Base-by-base conservation (phyloP, 495 filamentous ascomycete genomes). In the Patellaria atrata region DNA sequence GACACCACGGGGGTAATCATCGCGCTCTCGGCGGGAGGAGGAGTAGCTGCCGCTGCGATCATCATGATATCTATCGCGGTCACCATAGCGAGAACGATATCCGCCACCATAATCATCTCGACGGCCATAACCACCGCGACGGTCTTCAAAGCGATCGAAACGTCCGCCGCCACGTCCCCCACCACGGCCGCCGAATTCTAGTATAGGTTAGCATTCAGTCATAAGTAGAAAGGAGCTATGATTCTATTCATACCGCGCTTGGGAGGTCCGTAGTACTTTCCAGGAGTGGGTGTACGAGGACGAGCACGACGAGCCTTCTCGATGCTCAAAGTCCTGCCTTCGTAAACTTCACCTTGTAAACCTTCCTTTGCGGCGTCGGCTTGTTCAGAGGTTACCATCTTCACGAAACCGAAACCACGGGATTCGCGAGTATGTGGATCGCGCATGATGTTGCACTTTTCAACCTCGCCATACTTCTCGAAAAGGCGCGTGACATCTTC, bases 361-460 rank as follows among this genome's bases (percentile, higher is more conserved):
- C 81, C 84, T 41, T 96, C 91, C 64, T 93, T 93, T 45, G 91
- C 91, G 46, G 86, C 85, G 60, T 94, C 86, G 33, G 89, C 89
- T 56, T 86, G 78, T 39, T 96, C 87, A 19, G 78, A 68, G 39
- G 82, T 92, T 25, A 77, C 73, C 86, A 96, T 94, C 67, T 96
- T 96, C 55, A 99, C 91, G 64, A 99, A 99, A 37, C 91, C 89
- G 47, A 99, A 99, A 47, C 89, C 89, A 65, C 89, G 91, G 44
- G 85, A 94, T 61, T 96, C 91, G 63, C 92, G 86, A 46, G 80
- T 86, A 58, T 96, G 91, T 37, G 89, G 89, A 56, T 96, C 91
- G 50, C 85, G 68, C 91, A 99, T 96, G 68, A 99, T 99, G 48
- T 94, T 89, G 65, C 86, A 94, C 63, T 91, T 94, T 62, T 94